A percentile compares a stretch with the other conserved stretches of the same genome.
These are phyloP conservation scores for Jaapia argillacea DNA, from an alignment of 768 basidiomycete species.

Conservation along the genomic window DNA sequence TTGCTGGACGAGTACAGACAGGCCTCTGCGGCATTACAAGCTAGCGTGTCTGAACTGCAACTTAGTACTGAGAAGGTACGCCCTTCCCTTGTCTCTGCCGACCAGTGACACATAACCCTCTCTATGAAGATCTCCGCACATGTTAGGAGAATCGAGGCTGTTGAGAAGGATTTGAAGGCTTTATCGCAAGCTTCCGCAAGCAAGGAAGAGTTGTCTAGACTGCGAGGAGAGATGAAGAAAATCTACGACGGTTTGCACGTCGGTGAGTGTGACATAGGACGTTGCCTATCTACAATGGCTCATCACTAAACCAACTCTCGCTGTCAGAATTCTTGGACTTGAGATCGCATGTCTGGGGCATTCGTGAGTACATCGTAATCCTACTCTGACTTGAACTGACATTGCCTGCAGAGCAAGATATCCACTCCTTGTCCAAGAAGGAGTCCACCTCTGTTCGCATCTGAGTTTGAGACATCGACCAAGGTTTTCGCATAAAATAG, in stretches of 20 bases:
- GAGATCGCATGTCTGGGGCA: conserved; percentile 77
- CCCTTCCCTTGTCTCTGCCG: not conserved
- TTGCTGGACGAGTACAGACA: conserved; percentile 85
- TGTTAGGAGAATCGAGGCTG: conserved; percentile 72
- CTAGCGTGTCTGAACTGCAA: conserved; percentile 82
- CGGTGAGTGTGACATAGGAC: conserved; percentile 32
- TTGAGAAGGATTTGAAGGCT: conserved; percentile 83
- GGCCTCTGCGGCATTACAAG: conserved; percentile 79
- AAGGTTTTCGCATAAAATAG: too few species aligned
- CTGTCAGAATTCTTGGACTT: conserved; percentile 68
- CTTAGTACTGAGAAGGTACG: conserved; percentile 71
- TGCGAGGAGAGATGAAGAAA: conserved; percentile 81
- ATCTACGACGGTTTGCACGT: conserved; percentile 76
- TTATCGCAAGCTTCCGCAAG: conserved; percentile 52
- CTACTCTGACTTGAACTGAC: not conserved
- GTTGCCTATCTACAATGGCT: conserved; percentile 1
- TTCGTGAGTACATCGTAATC: conserved; percentile 46
- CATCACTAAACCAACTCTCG: not conserved
- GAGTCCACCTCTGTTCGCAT: conserved; percentile 51
- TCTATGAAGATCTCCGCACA: conserved; percentile 64
- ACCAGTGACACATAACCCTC: not conserved
- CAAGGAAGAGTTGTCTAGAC: conserved; percentile 72
- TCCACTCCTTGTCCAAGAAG: conserved; percentile 65
- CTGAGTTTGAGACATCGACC: too few species aligned
- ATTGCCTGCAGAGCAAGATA: conserved; percentile 55